These are phyloP conservation scores for Cyanodermella asteris DNA, from an alignment of 2,329 filamentous ascomycete species.

Conservation along the genomic window DNA sequence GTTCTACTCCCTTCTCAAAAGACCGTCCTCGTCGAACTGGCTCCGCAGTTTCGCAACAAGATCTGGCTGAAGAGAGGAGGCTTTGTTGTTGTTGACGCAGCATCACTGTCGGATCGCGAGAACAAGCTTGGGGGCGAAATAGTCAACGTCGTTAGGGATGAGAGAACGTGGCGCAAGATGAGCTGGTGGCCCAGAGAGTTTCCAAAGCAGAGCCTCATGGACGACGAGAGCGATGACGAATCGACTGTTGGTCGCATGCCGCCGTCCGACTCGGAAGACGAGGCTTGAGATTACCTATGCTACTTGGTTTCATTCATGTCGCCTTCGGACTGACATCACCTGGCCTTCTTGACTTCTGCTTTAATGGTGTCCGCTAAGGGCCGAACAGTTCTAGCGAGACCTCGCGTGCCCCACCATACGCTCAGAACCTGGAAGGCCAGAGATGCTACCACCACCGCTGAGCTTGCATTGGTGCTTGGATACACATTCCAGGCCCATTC, in stretches of 20 bases:
- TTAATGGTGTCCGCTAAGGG: constrained; percentile 4
- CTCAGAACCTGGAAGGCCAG: constrained; percentile 44
- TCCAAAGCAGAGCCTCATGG: constrained; percentile 30
- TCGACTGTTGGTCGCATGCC: constrained; percentile 71
- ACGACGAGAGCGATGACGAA: constrained; percentile 52
- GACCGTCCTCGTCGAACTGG: constrained; percentile 55
- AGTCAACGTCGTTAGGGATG: constrained; percentile 75
- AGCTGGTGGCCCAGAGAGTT: constrained; percentile 49
- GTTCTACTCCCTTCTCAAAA: constrained; percentile 47
- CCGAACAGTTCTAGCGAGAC: constrained; percentile 7
- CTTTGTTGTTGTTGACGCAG: constrained; percentile 63
- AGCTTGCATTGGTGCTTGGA: constrained; percentile 51
- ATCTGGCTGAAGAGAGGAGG: constrained; percentile 85
- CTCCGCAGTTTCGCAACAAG: constrained; percentile 66
- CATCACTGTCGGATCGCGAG: constrained; percentile 39
- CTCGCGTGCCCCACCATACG: constrained; percentile 28
- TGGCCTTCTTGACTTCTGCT: constrained; percentile 5
- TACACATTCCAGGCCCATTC: constrained; percentile 92
- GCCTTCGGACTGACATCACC: constrained; percentile 2
- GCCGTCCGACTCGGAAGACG: constrained; percentile 54
- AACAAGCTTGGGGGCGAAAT: constrained; percentile 77
- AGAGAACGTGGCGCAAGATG: constrained; percentile 79
- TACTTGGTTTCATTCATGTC: too few relatives aligned
- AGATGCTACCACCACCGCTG: constrained; percentile 44
- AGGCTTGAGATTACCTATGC: too few relatives aligned